Evolutionary conservation across 2,329 filamentous ascomycete species (phyloP), one percentile per base, ranked within the genome.

Genomic region (Alternaria angustiovoidea): DNA sequence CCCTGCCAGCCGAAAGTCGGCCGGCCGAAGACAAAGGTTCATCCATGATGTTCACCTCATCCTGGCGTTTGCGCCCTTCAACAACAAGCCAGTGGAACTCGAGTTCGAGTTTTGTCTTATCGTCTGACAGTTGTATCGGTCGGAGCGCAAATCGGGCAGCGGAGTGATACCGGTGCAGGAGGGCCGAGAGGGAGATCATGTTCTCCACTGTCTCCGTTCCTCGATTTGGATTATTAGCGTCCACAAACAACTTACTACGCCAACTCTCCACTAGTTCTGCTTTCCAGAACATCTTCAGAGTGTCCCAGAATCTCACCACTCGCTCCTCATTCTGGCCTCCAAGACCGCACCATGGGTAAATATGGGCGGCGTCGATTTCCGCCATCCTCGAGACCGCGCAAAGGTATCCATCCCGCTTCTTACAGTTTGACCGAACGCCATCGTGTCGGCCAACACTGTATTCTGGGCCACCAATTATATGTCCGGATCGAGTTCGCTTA

Each of bases 331-430:
- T 26, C 47, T 56, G 44, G 34, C 42, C 52, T 62, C 51, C 52
- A 59, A 67, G 60, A 2, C 41, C 63, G 48, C 59, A 62, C 64
- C 66, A 65, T 61, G 62, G 66, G 51, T 68, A 68, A 47, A 68
- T 58, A 53, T 68, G 62, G 57, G 54, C 61, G 24, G 63, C 65
- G 46, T 68, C 53, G 43, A 60, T 57, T 39, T 36, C 65, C 47
- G 38, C 46, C 32, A 66, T 59, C 62, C 44, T 63, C 38, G 65
- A 63, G 22, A 65, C 48, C 42, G 60, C 62, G 32, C 61, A 68
- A 43, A 64, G 47, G 54, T 57, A 44, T 46, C 46, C 28, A 34
- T 66, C 65, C 46, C 65, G 62, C 54, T 60, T 39, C 54, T 66
- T 66, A 24, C 59, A 59, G 41, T 38, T 47, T 18, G 61, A 32